Conservation (phyloP, 2,329 filamentous ascomycete species). For the Verticillium isaacii region DNA sequence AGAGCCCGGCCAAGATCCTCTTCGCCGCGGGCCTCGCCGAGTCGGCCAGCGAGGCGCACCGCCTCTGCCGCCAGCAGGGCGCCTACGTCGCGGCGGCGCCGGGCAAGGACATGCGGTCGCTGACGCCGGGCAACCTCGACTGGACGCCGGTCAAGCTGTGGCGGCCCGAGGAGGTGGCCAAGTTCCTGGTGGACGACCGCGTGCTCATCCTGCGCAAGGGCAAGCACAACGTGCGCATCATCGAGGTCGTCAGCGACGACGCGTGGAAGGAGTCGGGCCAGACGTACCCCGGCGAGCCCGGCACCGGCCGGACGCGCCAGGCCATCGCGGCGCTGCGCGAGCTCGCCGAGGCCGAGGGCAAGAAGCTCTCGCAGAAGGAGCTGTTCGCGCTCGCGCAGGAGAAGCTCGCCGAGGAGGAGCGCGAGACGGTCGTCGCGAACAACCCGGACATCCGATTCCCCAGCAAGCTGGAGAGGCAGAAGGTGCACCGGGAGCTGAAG, state of each 20-base stretch:
- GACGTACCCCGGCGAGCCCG: slow-evolving; percentile 49
- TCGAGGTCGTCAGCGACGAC: slow-evolving; percentile 54
- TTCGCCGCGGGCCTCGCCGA: slow-evolving; percentile 53
- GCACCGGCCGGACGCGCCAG: slow-evolving; percentile 41
- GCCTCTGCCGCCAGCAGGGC: slow-evolving; percentile 49
- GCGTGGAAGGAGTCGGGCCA: slow-evolving; percentile 44
- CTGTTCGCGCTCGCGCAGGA: slow-evolving; percentile 22
- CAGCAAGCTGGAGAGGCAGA: slow-evolving; percentile 7
- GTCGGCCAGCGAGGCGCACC: slow-evolving; percentile 54
- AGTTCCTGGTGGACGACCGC: slow-evolving; percentile 56
- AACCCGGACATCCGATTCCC: slow-evolving; percentile 37
- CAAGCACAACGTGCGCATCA: slow-evolving; percentile 58
- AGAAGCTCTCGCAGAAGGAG: slow-evolving; percentile 19
- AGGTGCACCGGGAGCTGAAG: slow-evolving; percentile 3
- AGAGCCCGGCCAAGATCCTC: slow-evolving; percentile 55
- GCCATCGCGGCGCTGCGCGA: slow-evolving; percentile 32
- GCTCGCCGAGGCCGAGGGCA: slow-evolving; percentile 25
- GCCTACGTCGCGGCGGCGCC: slow-evolving; percentile 57
- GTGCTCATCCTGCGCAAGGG: slow-evolving; percentile 58
- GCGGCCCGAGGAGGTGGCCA: slow-evolving; percentile 50
- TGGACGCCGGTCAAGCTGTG: slow-evolving; percentile 60
- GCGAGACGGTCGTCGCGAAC: slow-evolving; percentile 27
- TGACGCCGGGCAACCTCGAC: slow-evolving; percentile 46
- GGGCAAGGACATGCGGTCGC: slow-evolving; percentile 31
- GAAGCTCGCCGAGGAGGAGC: slow-evolving; percentile 14